A percentile compares a stretch with the other conserved stretches of the same genome.
These are phyloP conservation scores for Hyphodiscus sp. DNA, from an alignment of 2,329 filamentous ascomycete species.

Conservation along the genomic window DNA sequence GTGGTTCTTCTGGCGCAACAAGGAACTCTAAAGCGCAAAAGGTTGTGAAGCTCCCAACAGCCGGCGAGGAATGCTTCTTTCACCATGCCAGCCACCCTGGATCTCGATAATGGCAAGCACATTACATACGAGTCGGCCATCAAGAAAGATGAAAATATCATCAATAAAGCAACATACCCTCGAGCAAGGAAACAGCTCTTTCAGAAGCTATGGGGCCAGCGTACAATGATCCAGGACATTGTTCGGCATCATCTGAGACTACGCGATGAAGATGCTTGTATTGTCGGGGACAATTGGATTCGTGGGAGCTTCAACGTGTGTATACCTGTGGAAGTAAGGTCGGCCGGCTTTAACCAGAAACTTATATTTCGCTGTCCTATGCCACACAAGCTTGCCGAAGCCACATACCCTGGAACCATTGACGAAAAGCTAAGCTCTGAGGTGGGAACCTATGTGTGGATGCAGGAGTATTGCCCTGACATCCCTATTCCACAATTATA, in stretches of 20 bases:
- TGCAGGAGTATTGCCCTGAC: constrained; percentile 28
- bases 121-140: constrained; percentile 3
- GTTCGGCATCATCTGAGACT: constrained; percentile 25
- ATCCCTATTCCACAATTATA: constrained; percentile 27
- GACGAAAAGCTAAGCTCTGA: constrained; percentile 32
- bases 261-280: constrained; percentile 19
- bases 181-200: constrained; percentile 13
- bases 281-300: constrained; percentile 26
- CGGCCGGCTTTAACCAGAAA: constrained; percentile 15
- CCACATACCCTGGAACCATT: constrained; percentile 24
- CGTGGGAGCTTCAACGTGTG: constrained; percentile 33
- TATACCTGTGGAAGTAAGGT: constrained; percentile 28
- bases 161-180: constrained; percentile 2
- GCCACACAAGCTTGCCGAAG: constrained; percentile 24
- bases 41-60: no score
- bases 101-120: constrained; percentile 2
- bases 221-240: constrained; percentile 19
- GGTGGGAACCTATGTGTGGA: constrained; percentile 30
- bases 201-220: constrained; percentile 10
- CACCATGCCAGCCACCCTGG: constrained; percentile 1
- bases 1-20: no score
- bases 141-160: constrained; percentile 5
- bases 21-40: no score
- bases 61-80: not conserved
- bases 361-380: constrained; percentile 27